Base-by-base conservation (phyloP, 2,329 filamentous ascomycete genomes). In the Fusarium euwallaceae region DNA sequence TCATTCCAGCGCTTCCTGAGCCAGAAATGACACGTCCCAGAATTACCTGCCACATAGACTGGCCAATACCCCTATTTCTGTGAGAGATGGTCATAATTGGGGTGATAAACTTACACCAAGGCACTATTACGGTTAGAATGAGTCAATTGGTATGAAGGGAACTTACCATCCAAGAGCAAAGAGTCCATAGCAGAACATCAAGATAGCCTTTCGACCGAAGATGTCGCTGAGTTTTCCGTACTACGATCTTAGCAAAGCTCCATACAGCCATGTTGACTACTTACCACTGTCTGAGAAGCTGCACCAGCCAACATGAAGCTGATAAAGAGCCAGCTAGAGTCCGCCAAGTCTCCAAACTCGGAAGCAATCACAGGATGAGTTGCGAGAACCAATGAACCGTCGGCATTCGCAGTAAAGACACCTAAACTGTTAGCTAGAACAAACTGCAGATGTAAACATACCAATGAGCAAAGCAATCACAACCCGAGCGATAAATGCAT, bases 381-480 rank as follows among this genome's bases (percentile, higher is more conserved):
- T 0, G 93, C 92, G 36, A 94, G 83, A 0, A 94, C 87, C 0
- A 94, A 83, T 1, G 90, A 92, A 0, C 84, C 82, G 77, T 95
- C 93, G 17, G 89, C 88, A 64, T 92, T 91, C 8, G 89, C 88
- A 14, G 93, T 88, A 74, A 94, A 93, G 16, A 92, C 89, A 12
- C 81, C 81, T 77, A 17, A 6, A 34, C 5, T 8, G 7, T 48
- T 41, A 36, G 29, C 22, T 14, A 20, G 27, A 39, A 36, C 24
- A 39, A 27, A 4, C 24, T 29, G 16, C 6, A n/a, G 20, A 16
- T 2, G 10, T 1, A 7, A 39, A 65, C 69, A 53, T 70, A 73
- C 73, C 73, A 37, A 76, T 73, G 9, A 74, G 66, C 22, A 76
- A 37, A 2, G 72, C 72, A 14, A 64, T 59, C 7, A 76, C 71